Evolutionary conservation across 2,329 filamentous ascomycete genomes (phyloP).

Genomic region (Paecilomyces sp.): DNA sequence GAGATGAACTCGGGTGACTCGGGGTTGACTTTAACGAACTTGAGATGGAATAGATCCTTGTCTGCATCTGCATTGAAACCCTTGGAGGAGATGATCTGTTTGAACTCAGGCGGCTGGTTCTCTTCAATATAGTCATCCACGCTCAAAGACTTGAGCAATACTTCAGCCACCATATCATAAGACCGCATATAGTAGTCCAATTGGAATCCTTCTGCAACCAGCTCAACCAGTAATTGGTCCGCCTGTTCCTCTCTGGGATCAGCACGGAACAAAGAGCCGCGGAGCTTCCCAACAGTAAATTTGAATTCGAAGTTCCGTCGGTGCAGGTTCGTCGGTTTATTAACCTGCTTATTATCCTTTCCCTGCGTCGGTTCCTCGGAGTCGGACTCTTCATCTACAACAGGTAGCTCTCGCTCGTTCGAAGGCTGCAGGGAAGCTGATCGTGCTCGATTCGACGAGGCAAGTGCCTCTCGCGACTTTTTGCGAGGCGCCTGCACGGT

Average conservation of each 20-base stretch:
- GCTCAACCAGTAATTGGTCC: conserved; percentile 78
- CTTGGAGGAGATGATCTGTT: conserved; percentile 93
- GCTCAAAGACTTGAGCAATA: conserved; percentile 76
- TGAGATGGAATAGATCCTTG: conserved; percentile 77
- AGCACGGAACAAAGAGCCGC: conserved; percentile 84
- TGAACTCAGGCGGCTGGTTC: conserved; percentile 82
- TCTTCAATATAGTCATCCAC: conserved; percentile 93
- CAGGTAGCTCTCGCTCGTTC: conserved; percentile 64
- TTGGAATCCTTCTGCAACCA: conserved; percentile 83
- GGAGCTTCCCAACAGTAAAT: conserved; percentile 89
- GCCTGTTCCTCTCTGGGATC: conserved; percentile 68
- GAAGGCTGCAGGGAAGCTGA: conserved; percentile 70
- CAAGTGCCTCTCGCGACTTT: conserved; percentile 22
- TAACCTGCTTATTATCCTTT: conserved; percentile 41
- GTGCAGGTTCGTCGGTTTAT: conserved; percentile 62
- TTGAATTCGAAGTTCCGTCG: conserved; percentile 94
- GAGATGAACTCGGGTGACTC: conserved; percentile 89
- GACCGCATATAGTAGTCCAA: conserved; percentile 81
- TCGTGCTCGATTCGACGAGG: conserved; percentile 39
- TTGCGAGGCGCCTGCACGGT: conserved; percentile 21
- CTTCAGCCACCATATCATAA: conserved; percentile 89
- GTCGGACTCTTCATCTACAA: conserved; percentile 62
- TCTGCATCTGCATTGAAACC: conserved; percentile 61
- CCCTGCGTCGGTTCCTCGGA: conserved; percentile 56
- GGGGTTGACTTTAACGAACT: conserved; percentile 81